These are phyloP conservation scores for Draba incana DNA, from an alignment of 345 rosid species.

Conservation along the genomic window DNA sequence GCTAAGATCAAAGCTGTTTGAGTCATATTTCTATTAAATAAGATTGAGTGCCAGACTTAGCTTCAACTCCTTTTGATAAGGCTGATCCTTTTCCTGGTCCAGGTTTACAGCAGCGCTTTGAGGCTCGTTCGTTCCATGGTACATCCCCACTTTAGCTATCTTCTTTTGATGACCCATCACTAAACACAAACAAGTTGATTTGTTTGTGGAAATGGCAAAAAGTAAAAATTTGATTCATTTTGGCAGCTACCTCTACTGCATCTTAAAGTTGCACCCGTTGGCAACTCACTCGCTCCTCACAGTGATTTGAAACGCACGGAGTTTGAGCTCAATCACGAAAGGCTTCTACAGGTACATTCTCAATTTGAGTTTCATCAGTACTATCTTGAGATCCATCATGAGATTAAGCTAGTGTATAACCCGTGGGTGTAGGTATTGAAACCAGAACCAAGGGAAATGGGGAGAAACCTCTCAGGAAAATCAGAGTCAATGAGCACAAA, in stretches of 20 bases:
- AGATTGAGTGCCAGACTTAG: background rate
- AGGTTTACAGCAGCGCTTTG: slow-evolving; percentile 99
- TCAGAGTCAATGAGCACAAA: slow-evolving; percentile 39
- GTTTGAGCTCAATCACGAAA: slow-evolving; percentile 81
- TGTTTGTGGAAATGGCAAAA: slow-evolving; percentile 10
- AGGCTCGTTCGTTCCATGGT: slow-evolving; percentile 97
- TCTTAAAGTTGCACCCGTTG: slow-evolving; percentile 85
- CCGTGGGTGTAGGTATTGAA: slow-evolving; percentile 49
- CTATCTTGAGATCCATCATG: background rate
- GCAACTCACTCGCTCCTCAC: slow-evolving; percentile 78
- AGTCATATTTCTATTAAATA: slow-evolving; percentile 4
- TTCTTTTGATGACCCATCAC: slow-evolving; percentile 16
- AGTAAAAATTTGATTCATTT: slow-evolving; percentile 18
- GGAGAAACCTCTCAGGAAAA: slow-evolving; percentile 65
- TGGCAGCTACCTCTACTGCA: slow-evolving; percentile 85
- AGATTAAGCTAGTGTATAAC: background rate
- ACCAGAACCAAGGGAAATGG: slow-evolving; percentile 60
- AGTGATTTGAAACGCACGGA: slow-evolving; percentile 83
- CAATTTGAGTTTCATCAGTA: slow-evolving; percentile 16
- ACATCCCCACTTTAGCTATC: background rate
- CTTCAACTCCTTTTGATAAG: slow-evolving; percentile 19
- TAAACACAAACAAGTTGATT: slow-evolving; percentile 22
- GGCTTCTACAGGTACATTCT: slow-evolving; percentile 72
- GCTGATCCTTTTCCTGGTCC: slow-evolving; percentile 37
- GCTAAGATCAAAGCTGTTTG: background rate